Evolutionary conservation across 2,329 filamentous ascomycete species (phyloP).

Genomic region (Colletotrichum filicis): DNA sequence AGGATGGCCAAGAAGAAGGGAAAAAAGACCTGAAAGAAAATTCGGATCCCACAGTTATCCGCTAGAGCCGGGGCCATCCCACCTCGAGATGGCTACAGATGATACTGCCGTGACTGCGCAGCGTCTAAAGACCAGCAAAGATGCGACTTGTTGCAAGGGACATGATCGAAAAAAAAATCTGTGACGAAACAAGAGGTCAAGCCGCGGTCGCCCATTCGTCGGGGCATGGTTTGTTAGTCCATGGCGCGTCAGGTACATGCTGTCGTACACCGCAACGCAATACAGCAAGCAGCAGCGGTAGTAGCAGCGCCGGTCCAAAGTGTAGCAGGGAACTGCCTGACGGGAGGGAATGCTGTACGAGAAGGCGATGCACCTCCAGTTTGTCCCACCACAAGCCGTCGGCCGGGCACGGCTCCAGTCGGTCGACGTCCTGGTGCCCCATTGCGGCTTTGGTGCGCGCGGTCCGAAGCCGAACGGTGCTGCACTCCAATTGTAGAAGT

Average conservation of each 20-base stretch:
- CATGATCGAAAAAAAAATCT: conserved; percentile 4
- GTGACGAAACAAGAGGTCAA: conserved; percentile 36
- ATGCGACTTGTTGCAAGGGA: neutral
- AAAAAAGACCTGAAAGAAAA: neutral
- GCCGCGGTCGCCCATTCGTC: conserved; percentile 28
- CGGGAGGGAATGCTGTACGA: neutral
- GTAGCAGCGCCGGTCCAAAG: neutral
- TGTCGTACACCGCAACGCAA: neutral
- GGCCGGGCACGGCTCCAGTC: conserved; percentile 35
- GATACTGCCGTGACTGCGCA: too few relatives aligned
- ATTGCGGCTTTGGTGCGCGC: conserved; percentile 34
- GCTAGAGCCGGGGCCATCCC: conserved; percentile 21
- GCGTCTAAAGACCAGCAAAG: conserved; percentile 14
- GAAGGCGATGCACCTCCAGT: neutral
- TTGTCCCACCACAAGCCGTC: conserved; percentile 33
- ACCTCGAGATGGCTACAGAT: neutral
- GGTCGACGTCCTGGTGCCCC: conserved; percentile 30
- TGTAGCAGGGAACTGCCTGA: neutral
- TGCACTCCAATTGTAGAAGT: neutral
- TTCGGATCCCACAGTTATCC: neutral
- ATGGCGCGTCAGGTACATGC: conserved; percentile 7
- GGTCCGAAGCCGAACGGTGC: conserved; percentile 23
- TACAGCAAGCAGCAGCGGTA: neutral
- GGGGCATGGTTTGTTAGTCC: neutral
- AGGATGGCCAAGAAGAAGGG: neutral